Evolutionary conservation across 352 stramenopile genomes (phyloP), one percentile per base, ranked within the genome.

Genomic region (Phytophthora chlamydospora): DNA sequence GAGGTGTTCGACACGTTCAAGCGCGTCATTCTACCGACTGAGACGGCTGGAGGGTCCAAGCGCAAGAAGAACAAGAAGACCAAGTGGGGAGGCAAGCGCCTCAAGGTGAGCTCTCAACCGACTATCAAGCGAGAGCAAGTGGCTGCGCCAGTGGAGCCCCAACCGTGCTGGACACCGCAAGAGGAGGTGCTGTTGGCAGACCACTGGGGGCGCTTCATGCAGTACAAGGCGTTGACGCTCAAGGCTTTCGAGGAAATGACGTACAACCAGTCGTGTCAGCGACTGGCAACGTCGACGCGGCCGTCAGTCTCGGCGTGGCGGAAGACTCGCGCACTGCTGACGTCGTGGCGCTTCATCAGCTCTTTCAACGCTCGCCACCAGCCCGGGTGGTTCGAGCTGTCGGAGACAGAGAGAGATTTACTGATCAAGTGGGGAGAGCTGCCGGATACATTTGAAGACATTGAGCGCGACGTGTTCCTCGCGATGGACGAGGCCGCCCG

Each of bases 331-430:
- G 45, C 42, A 7, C 29, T 72, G n/a, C 29, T 72, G 29, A 47
- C 6, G 32, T 67, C 63, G 2, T 68, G 61, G 49, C 29, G 17
- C 4, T 68, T 72, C 21, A 68, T 72, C 10, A 32, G 17, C 19
- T 19, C 33, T 3, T 72, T 72, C 27, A 68, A 68, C 13, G 21
- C 3, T 3, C 13, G 53, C 4, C 45, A 68, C 31, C 38, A 56
- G 4, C 58, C 63, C 14, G 63, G 63, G n/a, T 72, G 63, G 63
- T 72, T 72, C 47, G 52, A 64, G 16, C 43, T 72, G 6, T 36
- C 19, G 16, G 63, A 72, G 8, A 10, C 19, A 0, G 48, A 68
- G 27, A 36, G 54, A 47, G 58, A 72, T n/a, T 29, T 31, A 3
- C 31, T 19, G 13, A 46, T 67, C 0, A 42, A 35, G 10, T 67